Evolutionary conservation across 805 yeast species (phyloP), one percentile per base, ranked within the genome.

Genomic region (Saccharomyces paradoxus): DNA sequence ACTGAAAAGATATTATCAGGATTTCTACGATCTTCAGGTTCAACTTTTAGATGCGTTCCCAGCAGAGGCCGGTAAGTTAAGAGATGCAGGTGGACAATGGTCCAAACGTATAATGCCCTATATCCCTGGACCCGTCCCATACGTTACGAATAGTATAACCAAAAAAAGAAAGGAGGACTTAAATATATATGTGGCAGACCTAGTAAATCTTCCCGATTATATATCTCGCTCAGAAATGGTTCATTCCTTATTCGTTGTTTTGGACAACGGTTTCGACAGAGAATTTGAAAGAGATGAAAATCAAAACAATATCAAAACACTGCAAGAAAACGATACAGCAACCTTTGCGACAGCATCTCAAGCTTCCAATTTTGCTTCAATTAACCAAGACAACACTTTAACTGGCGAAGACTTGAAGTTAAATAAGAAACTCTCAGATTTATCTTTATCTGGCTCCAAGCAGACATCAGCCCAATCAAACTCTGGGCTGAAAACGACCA

Each of bases 111-210:
- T 87, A 30, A 77, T 94, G 55, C 99, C 99, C 7, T 89, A 85
- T 60, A 91, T 94, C 64, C 98, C 99, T 0, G 99, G 98, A 1
- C 99, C 99, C 2, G 77, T 92, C 50, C 86, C 95, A 41, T 87
- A 86, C 63, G 96, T 94, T 53, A 89, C 89, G 58, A 97, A 92
- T 71, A 72, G 82, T 14, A 80, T 81, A 41, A 79, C 86, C 0
- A 71, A 75, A 50, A 81, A 80, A 61, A 73, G 87, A 54, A 74
- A 79, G 50, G 77, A 74, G 0, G 82, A 80, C 62, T 67, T 83
- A 54, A 81, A 83, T 63, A 76, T 77, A 29, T 83, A 83, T 59
- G 81, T 83, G 13, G 73, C 75, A 44, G 81, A 79, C 44, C 70
- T 92, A 58, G 77, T 89, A 31, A 76, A 80, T 46, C 76, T 92